Base-by-base conservation (phyloP, 345 rosid genomes). In the Camelina laxa region DNA sequence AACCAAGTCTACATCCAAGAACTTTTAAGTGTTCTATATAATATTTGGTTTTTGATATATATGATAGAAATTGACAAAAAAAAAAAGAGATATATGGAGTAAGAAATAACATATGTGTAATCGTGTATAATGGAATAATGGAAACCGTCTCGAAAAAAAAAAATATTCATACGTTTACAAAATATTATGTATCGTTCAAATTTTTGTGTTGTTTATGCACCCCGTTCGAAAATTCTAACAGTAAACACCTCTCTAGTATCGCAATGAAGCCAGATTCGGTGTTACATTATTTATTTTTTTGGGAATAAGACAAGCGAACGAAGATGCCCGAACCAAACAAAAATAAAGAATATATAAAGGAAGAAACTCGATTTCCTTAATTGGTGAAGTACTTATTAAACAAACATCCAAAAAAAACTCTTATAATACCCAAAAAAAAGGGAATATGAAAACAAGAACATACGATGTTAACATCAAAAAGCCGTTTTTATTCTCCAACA, bases 331-430 rank as follows among this genome's bases (percentile, higher is more conserved):
- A 66, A 74, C 33, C 22, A 56, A 49, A 58, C 45, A 38, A 47
- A 17, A 21, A 30, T 22, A 21, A 64, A 42, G 1, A 20, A 49
- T 33, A 49, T 3, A 51, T 35, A 59, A 74, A n/a, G 47, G 19
- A 41, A 60, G 78, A 67, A 67, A 67, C 74, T 30, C 31, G 22
- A 59, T 68, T 75, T 50, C 79, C 74, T 68, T 60, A 68, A 75
- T 60, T 75, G 69, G 74, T 44, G 36, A 75, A 59, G 39, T 75
- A 75, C 69, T 68, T 60, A 68, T 22, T 15, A 60, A 75, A 60
- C 27, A 15, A 68, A 67, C 53, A 75, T 75, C 78, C 38, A 66
- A 36, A 16, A 44, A 44, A 5, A 16, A 36, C 15, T 67, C 22
- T 63, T 31, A 41, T 35, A 54, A 35, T 55, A 62, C 55, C 62